A percentile compares a stretch with the other conserved stretches of the same genome.
Conservation (phyloP, 2,329 filamentous ascomycete species). For the Aureobasidium sp. region DNA sequence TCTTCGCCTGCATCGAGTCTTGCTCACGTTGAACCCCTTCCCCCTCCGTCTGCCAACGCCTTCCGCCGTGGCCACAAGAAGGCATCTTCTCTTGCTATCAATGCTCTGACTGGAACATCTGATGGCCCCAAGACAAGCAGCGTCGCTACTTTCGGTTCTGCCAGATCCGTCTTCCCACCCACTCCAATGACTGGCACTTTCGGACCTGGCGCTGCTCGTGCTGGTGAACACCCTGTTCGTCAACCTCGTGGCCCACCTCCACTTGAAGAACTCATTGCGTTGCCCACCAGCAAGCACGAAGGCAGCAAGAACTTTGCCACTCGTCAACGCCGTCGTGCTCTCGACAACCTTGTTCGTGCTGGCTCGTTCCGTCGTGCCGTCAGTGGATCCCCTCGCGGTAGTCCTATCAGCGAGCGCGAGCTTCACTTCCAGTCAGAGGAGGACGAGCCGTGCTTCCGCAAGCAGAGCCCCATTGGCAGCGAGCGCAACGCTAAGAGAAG, state of each 20-base stretch:
- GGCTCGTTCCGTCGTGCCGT: slow-evolving; percentile 72
- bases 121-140: slow-evolving; percentile 65
- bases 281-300: slow-evolving; percentile 86
- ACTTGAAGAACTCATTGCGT: slow-evolving; percentile 80
- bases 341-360: slow-evolving; percentile 84
- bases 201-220: slow-evolving; percentile 83
- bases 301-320: slow-evolving; percentile 96
- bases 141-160: slow-evolving; percentile 38
- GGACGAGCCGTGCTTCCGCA: slow-evolving; percentile 60
- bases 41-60: slow-evolving; percentile 79
- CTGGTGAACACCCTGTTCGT: slow-evolving; percentile 86
- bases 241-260: slow-evolving; percentile 89
- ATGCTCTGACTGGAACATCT: slow-evolving; percentile 46
- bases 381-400: slow-evolving; percentile 56
- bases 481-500: slow-evolving; percentile 32
- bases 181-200: slow-evolving; percentile 80
- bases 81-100: slow-evolving; percentile 57
- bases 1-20: slow-evolving; percentile 51
- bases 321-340: slow-evolving; percentile 82
- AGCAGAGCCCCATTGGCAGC: slow-evolving; percentile 32
- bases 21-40: slow-evolving; percentile 63
- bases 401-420: slow-evolving; percentile 74
- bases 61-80: slow-evolving; percentile 90
- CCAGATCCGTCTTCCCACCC: slow-evolving; percentile 52
- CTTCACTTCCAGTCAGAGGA: slow-evolving; percentile 63